Percentiles rank a stretch among this genome's conserved stretches.
Evolutionary conservation across 1,284 basidiomycete genomes (phyloP).

Genomic region (Cutaneotrichosporon sp.): DNA sequence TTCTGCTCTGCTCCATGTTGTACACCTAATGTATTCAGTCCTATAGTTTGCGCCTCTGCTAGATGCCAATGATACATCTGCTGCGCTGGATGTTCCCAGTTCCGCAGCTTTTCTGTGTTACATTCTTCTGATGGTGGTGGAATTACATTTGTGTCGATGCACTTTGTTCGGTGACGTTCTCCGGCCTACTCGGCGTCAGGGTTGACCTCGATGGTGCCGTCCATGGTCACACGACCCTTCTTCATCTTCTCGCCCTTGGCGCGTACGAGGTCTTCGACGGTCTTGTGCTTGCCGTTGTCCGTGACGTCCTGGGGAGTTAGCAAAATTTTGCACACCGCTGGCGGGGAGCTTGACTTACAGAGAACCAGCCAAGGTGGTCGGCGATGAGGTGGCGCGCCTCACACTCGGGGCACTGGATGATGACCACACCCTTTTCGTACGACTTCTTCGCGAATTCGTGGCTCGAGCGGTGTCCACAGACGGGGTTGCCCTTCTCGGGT

Average conservation of each 20-base stretch:
- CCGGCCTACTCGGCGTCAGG: too few relatives aligned
- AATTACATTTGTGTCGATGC: too few relatives aligned
- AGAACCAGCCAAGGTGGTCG: constrained; percentile 88
- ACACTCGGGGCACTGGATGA: constrained; percentile 87
- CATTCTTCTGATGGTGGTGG: neutral
- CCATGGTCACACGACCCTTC: constrained; percentile 54
- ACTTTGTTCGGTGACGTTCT: too few relatives aligned
- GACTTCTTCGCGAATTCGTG: constrained; percentile 81
- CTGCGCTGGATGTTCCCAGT: too few relatives aligned
- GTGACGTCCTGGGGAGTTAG: constrained; percentile 49
- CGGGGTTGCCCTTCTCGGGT: constrained; percentile 31
- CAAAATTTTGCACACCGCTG: too few relatives aligned
- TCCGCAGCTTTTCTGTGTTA: neutral
- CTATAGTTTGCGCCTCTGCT: neutral
- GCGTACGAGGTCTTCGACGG: constrained; percentile 72
- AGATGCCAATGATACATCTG: too few relatives aligned
- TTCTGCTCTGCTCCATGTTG: constrained; percentile 1
- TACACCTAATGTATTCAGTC: neutral
- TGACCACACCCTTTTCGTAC: constrained; percentile 82
- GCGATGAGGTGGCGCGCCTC: constrained; percentile 83
- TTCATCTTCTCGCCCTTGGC: constrained; percentile 69
- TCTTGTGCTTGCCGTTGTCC: constrained; percentile 64
- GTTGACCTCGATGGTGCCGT: constrained; percentile 48
- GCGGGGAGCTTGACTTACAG: constrained; percentile 26
- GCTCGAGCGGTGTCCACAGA: constrained; percentile 74